A percentile compares a stretch with the other conserved stretches of the same genome.
phyloP scores from a whole-genome alignment of 805 yeast genomes.

The Starmera quercuum region DNA sequence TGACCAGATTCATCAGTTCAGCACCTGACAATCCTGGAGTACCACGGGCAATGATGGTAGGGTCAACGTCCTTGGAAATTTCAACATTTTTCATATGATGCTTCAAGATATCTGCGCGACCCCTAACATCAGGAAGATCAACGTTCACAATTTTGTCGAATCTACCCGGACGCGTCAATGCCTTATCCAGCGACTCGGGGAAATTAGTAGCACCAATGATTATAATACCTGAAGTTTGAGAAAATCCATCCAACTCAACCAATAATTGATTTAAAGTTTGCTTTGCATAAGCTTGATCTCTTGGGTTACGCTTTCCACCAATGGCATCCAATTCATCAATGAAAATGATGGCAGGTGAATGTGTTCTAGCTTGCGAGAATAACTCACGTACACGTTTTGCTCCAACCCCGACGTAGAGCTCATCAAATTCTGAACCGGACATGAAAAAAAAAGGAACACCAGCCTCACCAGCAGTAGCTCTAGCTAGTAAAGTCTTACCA shows the following conservation, averaged over 20 bases:
- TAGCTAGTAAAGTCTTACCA: constrained; percentile 91
- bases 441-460: constrained; percentile 97
- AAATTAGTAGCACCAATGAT: constrained; percentile 98
- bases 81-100: constrained; percentile 92
- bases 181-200: constrained; percentile 95
- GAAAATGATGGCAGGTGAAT: constrained; percentile 94
- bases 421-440: constrained; percentile 98
- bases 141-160: constrained; percentile 94
- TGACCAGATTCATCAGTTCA: constrained; percentile 88
- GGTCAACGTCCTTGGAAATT: constrained; percentile 76
- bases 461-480: constrained; percentile 99
- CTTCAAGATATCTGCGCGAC: constrained; percentile 84
- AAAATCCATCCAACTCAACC: constrained; percentile 93
- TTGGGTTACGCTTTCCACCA: constrained; percentile 96
- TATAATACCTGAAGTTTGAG: constrained; percentile 87
- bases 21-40: constrained; percentile 99
- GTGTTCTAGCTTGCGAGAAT: constrained; percentile 85
- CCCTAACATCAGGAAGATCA: constrained; percentile 96
- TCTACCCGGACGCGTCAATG: constrained; percentile 96
- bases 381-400: constrained; percentile 96
- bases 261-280: constrained; percentile 94
- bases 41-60: constrained; percentile 87
- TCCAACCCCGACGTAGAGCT: constrained; percentile 97
- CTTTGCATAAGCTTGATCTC: constrained; percentile 96
- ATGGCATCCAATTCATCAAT: constrained; percentile 98